These are phyloP conservation scores for Aegilops umbellulata DNA, from an alignment of 176 grass and related monocot species.

Conservation along the genomic window DNA sequence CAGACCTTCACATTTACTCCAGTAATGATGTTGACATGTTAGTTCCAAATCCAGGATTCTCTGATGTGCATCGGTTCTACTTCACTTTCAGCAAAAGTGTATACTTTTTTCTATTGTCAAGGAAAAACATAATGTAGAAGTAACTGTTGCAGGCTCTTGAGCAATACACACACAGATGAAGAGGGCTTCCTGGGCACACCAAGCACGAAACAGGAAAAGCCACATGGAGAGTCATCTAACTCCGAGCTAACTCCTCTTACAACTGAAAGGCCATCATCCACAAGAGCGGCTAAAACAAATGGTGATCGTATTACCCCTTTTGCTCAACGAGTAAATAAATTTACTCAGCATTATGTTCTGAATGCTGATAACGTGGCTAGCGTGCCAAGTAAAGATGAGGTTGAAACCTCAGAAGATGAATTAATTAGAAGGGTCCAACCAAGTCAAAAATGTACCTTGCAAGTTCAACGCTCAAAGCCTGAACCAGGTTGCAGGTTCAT, in stretches of 20 bases:
- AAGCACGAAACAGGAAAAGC: conserved; percentile 53
- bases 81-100: conserved; percentile 2
- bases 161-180: conserved; percentile 39
- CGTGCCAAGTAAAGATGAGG: conserved; percentile 39
- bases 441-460: conserved; percentile 71
- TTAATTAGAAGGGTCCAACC: conserved; percentile 74
- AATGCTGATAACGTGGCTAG: conserved; percentile 45
- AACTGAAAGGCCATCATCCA: conserved; percentile 46
- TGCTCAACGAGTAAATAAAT: conserved; percentile 68
- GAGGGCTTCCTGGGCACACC: conserved; percentile 47
- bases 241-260: conserved; percentile 52
- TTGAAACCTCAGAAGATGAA: conserved; percentile 61
- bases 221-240: conserved; percentile 43
- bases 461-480: conserved; percentile 64
- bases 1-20: conserved; percentile 80
- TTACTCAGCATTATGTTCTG: conserved; percentile 64
- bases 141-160: conserved; percentile 72
- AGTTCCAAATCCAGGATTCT: conserved; percentile 46
- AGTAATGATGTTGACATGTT: conserved; percentile 86
- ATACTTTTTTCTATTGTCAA: not conserved
- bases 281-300: conserved; percentile 55
- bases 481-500: conserved; percentile 84
- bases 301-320: conserved; percentile 75
- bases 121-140: conserved; percentile 35
- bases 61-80: conserved; percentile 13